Percentiles rank a stretch among this genome's conserved stretches.
Evolutionary conservation across 1,139 yeast species (phyloP).

Genomic region (Protomyces macrosporus): DNA sequence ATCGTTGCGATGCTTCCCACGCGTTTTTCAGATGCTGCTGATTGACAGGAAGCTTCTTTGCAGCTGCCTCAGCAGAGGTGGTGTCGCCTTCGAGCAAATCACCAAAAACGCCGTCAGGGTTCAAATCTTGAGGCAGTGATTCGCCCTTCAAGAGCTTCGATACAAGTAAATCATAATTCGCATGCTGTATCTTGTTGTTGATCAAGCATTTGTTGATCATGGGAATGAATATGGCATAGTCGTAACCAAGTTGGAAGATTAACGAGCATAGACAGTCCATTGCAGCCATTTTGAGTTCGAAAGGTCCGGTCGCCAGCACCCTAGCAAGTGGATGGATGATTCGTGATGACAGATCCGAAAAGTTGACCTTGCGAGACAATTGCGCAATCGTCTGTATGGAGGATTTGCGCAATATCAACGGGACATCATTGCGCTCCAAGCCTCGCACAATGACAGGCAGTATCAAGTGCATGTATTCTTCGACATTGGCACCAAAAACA

Average conservation of each 20-base stretch:
- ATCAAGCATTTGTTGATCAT: constrained; percentile 62
- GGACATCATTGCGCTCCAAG: constrained; percentile 63
- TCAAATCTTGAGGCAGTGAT: constrained; percentile 72
- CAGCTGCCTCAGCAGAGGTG: constrained; percentile 61
- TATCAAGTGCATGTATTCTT: constrained; percentile 79
- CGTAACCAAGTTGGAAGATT: constrained; percentile 73
- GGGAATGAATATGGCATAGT: constrained; percentile 82
- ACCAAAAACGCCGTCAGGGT: constrained; percentile 55
- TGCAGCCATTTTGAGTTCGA: constrained; percentile 59
- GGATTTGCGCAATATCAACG: constrained; percentile 51
- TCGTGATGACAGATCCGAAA: constrained; percentile 85
- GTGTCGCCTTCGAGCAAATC: constrained; percentile 54
- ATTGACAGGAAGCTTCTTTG: constrained; percentile 73
- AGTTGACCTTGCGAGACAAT: constrained; percentile 62
- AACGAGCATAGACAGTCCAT: constrained; percentile 78
- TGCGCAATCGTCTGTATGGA: constrained; percentile 85
- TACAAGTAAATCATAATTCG: constrained; percentile 75
- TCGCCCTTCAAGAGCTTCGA: constrained; percentile 78
- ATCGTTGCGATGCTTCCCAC: constrained; percentile 87
- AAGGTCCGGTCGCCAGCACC: constrained; percentile 52
- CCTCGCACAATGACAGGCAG: constrained; percentile 77
- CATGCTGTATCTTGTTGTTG: constrained; percentile 60
- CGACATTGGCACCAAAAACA: constrained; percentile 82
- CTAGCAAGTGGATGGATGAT: constrained; percentile 82
- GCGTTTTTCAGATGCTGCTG: constrained; percentile 70